These are phyloP conservation scores for Cnidoscolus chayamansa DNA, from an alignment of 441 rosid genomes.

Conservation along the genomic window DNA sequence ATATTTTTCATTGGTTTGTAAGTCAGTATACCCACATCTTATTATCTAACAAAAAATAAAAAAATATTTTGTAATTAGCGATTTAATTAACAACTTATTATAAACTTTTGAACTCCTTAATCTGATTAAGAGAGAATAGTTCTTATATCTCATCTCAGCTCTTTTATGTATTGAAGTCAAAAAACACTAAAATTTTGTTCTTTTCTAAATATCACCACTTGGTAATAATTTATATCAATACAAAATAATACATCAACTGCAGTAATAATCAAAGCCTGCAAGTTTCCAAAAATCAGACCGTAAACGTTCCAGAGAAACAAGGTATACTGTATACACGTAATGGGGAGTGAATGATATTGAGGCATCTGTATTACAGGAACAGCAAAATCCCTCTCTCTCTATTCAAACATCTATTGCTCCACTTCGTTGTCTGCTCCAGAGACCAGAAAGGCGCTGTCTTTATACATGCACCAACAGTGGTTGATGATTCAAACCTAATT, in stretches of 20 bases:
- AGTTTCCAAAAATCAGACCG: not conserved
- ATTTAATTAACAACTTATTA: not conserved
- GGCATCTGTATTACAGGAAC: slow-evolving; percentile 13
- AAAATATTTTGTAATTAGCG: not conserved
- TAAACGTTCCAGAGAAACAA: not conserved
- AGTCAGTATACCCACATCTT: too few species aligned
- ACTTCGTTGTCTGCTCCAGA: slow-evolving; percentile 11
- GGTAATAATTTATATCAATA: not conserved
- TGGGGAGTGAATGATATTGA: slow-evolving; percentile 9
- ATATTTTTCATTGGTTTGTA: too few species aligned
- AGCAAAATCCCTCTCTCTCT: slow-evolving; percentile 4
- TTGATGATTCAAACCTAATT: slow-evolving; percentile 1
- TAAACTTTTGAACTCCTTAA: too few species aligned
- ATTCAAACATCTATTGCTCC: not conserved
- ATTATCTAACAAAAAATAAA: too few species aligned
- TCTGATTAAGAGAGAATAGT: too few species aligned
- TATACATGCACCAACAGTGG: not conserved
- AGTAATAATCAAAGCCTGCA: not conserved
- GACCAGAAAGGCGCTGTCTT: slow-evolving; percentile 4
- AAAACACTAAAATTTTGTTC: not conserved
- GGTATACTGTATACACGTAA: not conserved
- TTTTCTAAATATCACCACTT: not conserved
- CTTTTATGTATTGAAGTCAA: not conserved
- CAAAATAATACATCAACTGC: not conserved
- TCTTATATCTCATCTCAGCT: too few species aligned